Evolutionary conservation across 192 early-diverging fungal genomes (phyloP), one percentile per base, ranked within the genome.

Genomic region (Jimgerdemannia lactiflua): DNA sequence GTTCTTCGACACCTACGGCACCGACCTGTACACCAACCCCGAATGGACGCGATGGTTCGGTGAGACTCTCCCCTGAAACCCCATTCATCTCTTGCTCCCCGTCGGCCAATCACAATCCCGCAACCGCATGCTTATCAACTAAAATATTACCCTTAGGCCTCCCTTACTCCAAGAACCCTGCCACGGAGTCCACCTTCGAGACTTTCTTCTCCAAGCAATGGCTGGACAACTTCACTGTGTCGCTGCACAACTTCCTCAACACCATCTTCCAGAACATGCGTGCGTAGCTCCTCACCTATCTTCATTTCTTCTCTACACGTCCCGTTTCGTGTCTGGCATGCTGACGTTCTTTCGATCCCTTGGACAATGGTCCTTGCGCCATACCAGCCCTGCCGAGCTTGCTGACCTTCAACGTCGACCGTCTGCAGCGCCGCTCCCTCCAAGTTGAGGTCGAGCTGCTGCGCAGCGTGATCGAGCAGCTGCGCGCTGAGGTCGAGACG

Each of bases 1-100:
- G 67, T 91, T 89, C 69, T 87, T 91, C 75, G 88, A 89, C 39
- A 71, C 79, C 9, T 87, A 86, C 78, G 88, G 88, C 39, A 75
- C 84, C 64, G 88, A 89, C 67, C 77, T 91, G 73, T 83, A 87
- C 42, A 84, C 78, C 18, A 86, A 84, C 73, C 42, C 82, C 11
- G 88, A 89, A 69, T 91, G 90, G 90, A 71, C 86, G 64, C 80
- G 86, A 41, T 91, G 90, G 90, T 91, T 91, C 77, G 88, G 89
- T 90, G 83, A 70, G 76, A 7, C 42, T 4, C 40, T 40, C 42
- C 29, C 42, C 29, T 41, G 9, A 20, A 0, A 42, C 7, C 43
- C 20, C 8, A 77, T 40, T 40, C 2, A 3, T 63, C 14, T 44
- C 49, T 29, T 29, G 29, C 29, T 29, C 29, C 54, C 69, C 39